Evolutionary conservation across 768 basidiomycete genomes (phyloP).

Genomic region (Trametes meyenii): DNA sequence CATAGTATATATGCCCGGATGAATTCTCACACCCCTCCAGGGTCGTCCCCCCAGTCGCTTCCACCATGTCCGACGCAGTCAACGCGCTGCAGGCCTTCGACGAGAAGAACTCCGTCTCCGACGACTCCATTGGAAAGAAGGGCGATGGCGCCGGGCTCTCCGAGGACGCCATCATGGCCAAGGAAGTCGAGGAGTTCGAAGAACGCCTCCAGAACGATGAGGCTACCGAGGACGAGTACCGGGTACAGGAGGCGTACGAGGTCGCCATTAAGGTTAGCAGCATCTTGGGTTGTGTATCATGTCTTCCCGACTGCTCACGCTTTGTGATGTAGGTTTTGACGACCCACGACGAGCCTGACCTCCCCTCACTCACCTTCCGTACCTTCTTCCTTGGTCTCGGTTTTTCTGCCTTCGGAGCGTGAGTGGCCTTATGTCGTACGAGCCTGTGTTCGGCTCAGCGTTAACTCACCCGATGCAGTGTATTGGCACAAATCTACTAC

Average conservation of each 20-base stretch:
- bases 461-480: too few species aligned
- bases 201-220: constrained; percentile 36
- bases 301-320: background rate
- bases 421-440: constrained; percentile 32
- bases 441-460: too few species aligned
- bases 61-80: constrained; percentile 22
- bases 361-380: constrained; percentile 54
- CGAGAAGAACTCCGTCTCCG: constrained; percentile 27
- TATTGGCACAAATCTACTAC: constrained; percentile 38
- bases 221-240: constrained; percentile 40
- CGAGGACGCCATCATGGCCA: constrained; percentile 31
- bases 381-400: constrained; percentile 59
- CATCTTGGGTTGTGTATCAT: background rate
- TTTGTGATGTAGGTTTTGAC: constrained; percentile 34
- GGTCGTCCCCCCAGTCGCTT: constrained; percentile 9
- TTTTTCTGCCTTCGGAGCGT: constrained; percentile 55
- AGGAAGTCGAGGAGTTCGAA: constrained; percentile 36
- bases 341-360: constrained; percentile 40
- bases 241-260: constrained; percentile 41
- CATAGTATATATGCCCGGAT: constrained; percentile 9
- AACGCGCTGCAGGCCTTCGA: constrained; percentile 20
- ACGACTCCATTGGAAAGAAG: constrained; percentile 29
- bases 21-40: constrained; percentile 4
- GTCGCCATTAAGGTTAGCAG: constrained; percentile 42
- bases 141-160: constrained; percentile 23